Evolutionary conservation across 1,139 yeast genomes (phyloP).

Genomic region (Pneumocystis canis): DNA sequence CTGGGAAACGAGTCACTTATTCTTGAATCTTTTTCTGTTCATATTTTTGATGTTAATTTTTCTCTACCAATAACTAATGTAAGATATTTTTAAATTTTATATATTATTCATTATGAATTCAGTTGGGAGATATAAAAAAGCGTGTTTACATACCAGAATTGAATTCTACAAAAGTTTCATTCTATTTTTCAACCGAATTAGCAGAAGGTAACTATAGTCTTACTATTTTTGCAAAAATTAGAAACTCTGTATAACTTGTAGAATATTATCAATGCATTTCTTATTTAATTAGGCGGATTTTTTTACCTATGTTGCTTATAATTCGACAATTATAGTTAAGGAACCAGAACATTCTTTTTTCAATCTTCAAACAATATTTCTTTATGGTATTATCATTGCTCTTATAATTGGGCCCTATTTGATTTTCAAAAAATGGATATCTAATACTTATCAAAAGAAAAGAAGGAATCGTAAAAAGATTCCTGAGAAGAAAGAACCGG

Average conservation of each 20-base stretch:
- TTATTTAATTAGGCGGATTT: neutral
- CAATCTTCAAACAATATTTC: neutral
- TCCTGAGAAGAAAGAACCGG: neutral
- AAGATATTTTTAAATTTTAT: neutral
- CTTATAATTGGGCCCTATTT: neutral
- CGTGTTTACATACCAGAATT: neutral
- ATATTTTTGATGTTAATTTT: neutral
- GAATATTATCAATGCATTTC: neutral
- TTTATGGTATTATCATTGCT: neutral
- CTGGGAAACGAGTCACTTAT: neutral
- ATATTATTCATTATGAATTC: neutral
- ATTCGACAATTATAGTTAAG: neutral
- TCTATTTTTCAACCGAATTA: neutral
- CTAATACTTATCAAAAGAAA: neutral
- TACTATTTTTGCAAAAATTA: neutral
- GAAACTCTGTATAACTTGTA: neutral
- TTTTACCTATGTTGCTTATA: neutral
- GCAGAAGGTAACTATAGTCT: neutral
- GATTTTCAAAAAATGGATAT: neutral
- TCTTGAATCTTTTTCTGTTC: neutral
- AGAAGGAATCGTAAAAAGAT: neutral
- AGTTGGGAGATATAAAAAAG: neutral
- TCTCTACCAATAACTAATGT: neutral
- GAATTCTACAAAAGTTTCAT: neutral
- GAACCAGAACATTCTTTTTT: neutral